Evolutionary conservation across 306 rosid species (phyloP), one percentile per base, ranked within the genome.

Genomic region (Rosa persica): DNA sequence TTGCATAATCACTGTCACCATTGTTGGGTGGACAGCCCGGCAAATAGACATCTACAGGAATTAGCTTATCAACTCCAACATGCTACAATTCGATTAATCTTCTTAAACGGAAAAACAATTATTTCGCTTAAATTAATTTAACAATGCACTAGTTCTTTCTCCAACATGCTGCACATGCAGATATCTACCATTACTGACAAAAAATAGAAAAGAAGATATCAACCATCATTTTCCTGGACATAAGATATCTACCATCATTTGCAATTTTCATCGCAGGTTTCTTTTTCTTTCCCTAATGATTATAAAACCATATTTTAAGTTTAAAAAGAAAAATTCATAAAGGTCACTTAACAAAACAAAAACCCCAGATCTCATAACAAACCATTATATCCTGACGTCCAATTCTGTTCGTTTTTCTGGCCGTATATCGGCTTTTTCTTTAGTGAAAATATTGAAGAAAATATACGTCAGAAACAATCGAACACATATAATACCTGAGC

Each of bases 201-300:
- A 61, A 27, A 30, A 12, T 47, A 25, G 19, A 61, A 60, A 60
- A 12, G 38, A 23, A 12, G 67, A 61, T 61, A n/a, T 55, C 30
- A 55, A 55, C 4, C 12, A 57, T 57, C 64, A 57, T 57, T n/a
- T 57, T 57, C 23, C 13, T n/a, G 64, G 64, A 22, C 52, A 12
- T 4, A 12, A 47, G 52, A 12, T 47, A 47, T 57, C 3, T n/a
- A 22, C 64, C 64, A 57, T 57, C 64, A 57, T 57, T 52, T 22
- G 27, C 27, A 8, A 57, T 22, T 19, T 55, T 8, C 62, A 55
- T 55, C 62, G 62, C 19, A 47, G 25, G 2, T 72, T 12, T 19
- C 10, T 7, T 51, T 72, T 72, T 43, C 64, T 20, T 72, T 36
- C 25, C 62, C 62, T 54, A 48, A 72, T 47, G 74, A 70, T 44